Conservation (phyloP, 768 basidiomycete genomes). For the Rhodocollybia butyracea region DNA sequence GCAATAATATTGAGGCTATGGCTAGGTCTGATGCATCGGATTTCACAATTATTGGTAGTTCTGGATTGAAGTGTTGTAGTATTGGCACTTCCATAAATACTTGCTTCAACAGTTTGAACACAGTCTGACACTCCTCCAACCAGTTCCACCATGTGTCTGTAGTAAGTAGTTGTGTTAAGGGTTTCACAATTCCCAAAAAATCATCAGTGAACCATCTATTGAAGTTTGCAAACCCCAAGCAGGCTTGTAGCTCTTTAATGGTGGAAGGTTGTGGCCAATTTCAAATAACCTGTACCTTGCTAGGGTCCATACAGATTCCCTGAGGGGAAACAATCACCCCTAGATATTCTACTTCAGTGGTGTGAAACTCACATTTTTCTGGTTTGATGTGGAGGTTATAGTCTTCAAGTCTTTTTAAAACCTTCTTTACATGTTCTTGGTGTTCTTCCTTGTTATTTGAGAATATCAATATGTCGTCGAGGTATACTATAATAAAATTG, state of each 20-base stretch:
- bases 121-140: not conserved
- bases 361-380: conserved; percentile 23
- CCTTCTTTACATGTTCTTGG: conserved; percentile 8
- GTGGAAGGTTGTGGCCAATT: conserved; percentile 34
- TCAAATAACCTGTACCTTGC: conserved; percentile 32
- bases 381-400: conserved; percentile 19
- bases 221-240: conserved; percentile 42
- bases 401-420: conserved; percentile 15
- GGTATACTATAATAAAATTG: conserved; percentile 25
- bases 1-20: conserved; percentile 9
- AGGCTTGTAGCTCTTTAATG: conserved; percentile 30
- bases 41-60: conserved; percentile 6
- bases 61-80: conserved; percentile 10
- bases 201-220: conserved; percentile 30
- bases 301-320: conserved; percentile 27
- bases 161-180: not conserved
- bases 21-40: conserved; percentile 17
- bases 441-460: conserved; percentile 11
- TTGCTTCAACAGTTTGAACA: conserved; percentile 13
- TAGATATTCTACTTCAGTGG: conserved; percentile 11
- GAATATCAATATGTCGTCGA: conserved; percentile 28
- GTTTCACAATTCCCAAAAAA: conserved; percentile 23
- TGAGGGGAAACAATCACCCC: conserved; percentile 7
- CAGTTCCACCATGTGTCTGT: not conserved
- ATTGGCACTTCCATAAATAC: conserved; percentile 14